Conservation (phyloP, 2,329 filamentous ascomycete species). For the Colletotrichum costaricense region DNA sequence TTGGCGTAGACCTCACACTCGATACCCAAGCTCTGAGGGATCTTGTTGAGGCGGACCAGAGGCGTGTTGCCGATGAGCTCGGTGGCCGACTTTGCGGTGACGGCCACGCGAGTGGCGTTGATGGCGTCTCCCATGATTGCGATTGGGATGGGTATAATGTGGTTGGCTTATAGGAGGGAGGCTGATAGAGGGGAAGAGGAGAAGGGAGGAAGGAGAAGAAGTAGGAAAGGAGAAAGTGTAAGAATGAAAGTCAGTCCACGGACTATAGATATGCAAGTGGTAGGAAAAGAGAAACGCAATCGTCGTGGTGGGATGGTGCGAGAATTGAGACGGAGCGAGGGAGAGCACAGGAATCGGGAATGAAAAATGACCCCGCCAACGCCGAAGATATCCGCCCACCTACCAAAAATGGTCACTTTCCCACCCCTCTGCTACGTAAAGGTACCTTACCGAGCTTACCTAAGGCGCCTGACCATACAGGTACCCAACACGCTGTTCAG, state of each 20-base stretch:
- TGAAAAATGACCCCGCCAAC: conserved; percentile 33
- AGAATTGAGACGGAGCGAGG: conserved; percentile 12
- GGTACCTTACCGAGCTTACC: neutral
- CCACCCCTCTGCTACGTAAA: no score
- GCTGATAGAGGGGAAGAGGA: neutral
- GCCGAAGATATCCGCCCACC: conserved; percentile 35
- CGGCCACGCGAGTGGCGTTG: conserved; percentile 37
- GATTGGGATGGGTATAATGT: neutral
- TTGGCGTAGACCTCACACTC: conserved; percentile 92
- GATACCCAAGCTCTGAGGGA: conserved; percentile 91
- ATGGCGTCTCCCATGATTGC: conserved; percentile 36
- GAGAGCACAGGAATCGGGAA: neutral
- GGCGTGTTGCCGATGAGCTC: conserved; percentile 96
- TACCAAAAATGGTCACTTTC: neutral
- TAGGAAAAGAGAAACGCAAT: conserved; percentile 32
- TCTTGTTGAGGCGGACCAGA: conserved; percentile 92
- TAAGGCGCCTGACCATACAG: neutral
- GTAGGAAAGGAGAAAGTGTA: neutral
- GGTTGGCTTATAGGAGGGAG: neutral
- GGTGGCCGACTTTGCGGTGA: conserved; percentile 71
- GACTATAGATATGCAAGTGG: neutral
- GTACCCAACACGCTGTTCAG: no score
- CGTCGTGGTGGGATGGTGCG: conserved; percentile 31
- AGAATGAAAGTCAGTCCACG: conserved; percentile 3
- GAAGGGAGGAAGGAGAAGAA: neutral